Conservation (phyloP, 345 rosid genomes). For the Trapa incisa region DNA sequence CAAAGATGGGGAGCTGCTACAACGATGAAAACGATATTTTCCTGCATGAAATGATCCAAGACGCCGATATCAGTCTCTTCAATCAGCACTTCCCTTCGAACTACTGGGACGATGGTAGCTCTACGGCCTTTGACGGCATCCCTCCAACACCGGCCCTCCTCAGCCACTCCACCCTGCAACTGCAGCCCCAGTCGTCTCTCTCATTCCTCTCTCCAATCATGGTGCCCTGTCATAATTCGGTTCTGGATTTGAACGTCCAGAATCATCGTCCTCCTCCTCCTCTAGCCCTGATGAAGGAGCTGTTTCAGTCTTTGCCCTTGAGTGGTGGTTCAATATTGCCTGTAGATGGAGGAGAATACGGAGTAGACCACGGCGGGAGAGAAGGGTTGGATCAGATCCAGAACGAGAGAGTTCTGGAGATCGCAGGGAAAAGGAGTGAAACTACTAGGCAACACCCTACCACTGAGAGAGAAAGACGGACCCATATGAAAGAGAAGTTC, state of each 20-base stretch:
- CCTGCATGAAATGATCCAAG: not conserved
- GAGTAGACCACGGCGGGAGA: not conserved
- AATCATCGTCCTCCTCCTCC: not conserved
- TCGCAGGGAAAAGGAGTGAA: constrained; percentile 12
- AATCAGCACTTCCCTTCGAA: not conserved
- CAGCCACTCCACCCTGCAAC: not conserved
- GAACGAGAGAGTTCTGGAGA: constrained; percentile 4
- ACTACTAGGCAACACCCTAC: constrained; percentile 47
- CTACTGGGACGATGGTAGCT: not conserved
- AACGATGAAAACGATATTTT: not conserved
- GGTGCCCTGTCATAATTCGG: not conserved
- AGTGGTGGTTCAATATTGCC: not conserved
- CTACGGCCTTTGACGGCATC: not conserved
- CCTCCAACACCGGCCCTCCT: not conserved
- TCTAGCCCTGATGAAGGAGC: not conserved
- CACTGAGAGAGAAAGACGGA: constrained; percentile 60
- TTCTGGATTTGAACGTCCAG: not conserved
- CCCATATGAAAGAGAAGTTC: constrained; percentile 46
- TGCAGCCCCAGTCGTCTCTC: not conserved
- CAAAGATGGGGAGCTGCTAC: not conserved
- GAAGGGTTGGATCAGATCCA: not conserved
- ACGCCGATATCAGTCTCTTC: not conserved
- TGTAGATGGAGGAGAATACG: not conserved
- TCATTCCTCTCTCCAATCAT: not conserved
- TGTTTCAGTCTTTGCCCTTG: constrained; percentile 5